Evolutionary conservation across 345 rosid species (phyloP), one percentile per base, ranked within the genome.

Genomic region (Eucalyptus sp.): DNA sequence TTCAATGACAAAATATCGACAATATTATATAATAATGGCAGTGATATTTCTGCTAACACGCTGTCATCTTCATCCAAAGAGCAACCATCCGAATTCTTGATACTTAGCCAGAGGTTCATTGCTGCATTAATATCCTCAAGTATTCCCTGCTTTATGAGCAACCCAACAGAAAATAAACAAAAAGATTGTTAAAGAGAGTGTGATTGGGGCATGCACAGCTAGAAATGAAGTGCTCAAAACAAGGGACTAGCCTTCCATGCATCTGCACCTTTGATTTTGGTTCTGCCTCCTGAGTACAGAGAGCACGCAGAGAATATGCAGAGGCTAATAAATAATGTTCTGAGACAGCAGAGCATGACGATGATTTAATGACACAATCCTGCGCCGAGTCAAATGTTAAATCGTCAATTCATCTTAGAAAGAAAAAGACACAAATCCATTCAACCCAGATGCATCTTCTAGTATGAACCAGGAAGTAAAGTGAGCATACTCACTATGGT

Each of bases 261-360:
- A 92, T 89, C 71, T 89, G 86, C 91, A 97, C 99, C 99, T 96
- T 93, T 58, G 99, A 96, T 89, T 90, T 93, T 86, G 99, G 97
- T 85, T 96, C 98, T 87, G 90, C 93, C 92, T 97, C 99, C 83
- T 94, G 94, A 86, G 87, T 90, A 88, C 96, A 93, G 11, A 97
- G 92, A 81, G 97, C 99, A 86, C 96, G 95, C 90, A 96, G 91
- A 91, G 94, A 92, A 92, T 96, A 91, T 56, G 96, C 96, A 88
- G 93, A 91, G 89, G 98, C 96, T 92, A 96, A 91, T 68, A 91
- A 94, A 92, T 93, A 93, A 87, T 86, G 89, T 58, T 62, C 89
- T 86, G 92, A 62, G 90, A 89, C 88, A 87, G 91, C 91, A 41
- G 48, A 86, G 80, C 52, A 88, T 50, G n/a, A 33, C 64, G 86